Base-by-base conservation (phyloP, 129 eudicot species). In the Lactuca saligna region DNA sequence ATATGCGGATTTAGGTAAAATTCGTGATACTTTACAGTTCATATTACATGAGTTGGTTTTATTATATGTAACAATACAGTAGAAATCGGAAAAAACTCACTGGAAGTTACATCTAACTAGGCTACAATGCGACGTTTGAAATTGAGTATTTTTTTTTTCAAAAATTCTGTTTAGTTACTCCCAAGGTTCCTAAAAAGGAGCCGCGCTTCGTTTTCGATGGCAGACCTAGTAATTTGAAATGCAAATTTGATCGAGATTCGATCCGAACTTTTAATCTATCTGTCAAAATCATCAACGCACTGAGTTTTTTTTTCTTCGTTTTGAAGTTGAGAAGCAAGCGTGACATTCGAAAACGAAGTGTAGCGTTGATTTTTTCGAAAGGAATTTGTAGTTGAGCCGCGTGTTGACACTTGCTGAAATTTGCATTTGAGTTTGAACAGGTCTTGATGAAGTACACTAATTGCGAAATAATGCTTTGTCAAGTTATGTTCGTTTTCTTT, bases 401-500 rank as follows among this genome's bases (percentile, higher is more conserved):
- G 2, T 57, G 62, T 33, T 61, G 77, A 61, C 59, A 51, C 20
- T 66, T 17, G 63, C 58, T 65, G 34, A 29, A 54, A 54, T 14
- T 62, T 33, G 63, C 62, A 66, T 48, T 49, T 57, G 63, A 68
- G 63, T 66, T 66, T 68, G 80, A 29, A 74, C 33, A 65, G 72
- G 72, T 66, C 33, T 58, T 57, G 4, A 20, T 58, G 59, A 74
- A 25, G 79, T 75, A 34, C 29, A 17, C 8, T 12, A 59, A 59
- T n/a, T 59, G 69, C 61, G 68, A 31, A 8, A 15, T 68, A 11
- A 17, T 66, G 37, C 60, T 1, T 67, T 66, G 13, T 66, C 25
- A 46, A 74, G 60, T 56, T 65, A 55, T 59, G 2, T 50, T 60
- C 51, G n/a, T 61, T 61, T 48, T 35, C 29, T 60, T 46, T 46